A percentile compares a stretch with the other conserved stretches of the same genome.
Conservation (phyloP, 352 stramenopile genomes). For the Thalassiosira livingstoniorum region DNA sequence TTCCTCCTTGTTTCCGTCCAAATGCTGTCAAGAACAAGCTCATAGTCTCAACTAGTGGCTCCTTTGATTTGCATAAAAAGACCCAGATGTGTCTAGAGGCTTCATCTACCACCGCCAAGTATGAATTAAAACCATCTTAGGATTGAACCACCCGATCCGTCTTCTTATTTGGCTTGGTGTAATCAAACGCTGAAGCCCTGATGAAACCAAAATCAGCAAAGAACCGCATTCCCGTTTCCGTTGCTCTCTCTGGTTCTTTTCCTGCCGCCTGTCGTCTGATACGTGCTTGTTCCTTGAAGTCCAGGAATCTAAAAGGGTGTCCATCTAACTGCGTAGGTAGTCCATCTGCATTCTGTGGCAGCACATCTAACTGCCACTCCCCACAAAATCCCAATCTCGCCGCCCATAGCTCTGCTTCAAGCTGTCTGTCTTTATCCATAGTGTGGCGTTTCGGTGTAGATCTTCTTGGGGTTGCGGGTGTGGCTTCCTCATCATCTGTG, state of each 20-base stretch:
- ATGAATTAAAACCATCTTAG: background rate
- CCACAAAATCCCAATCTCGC: background rate
- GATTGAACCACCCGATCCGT: background rate
- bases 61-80: background rate
- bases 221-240: background rate
- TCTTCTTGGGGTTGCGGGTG: too few relatives aligned
- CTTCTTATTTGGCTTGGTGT: background rate
- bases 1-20: background rate
- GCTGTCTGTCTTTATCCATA: too few relatives aligned
- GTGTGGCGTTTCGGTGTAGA: too few relatives aligned
- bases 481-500: background rate
- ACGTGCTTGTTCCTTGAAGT: background rate
- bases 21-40: background rate
- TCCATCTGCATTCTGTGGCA: background rate
- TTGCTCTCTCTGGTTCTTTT: background rate
- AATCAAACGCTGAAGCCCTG: background rate
- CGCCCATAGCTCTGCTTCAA: background rate
- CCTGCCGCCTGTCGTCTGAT: background rate
- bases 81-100: background rate
- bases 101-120: background rate
- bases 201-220: background rate
- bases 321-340: background rate
- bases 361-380: too few relatives aligned
- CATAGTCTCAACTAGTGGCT: background rate
- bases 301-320: background rate